Evolutionary conservation across 139 green algal genomes (phyloP), one percentile per base, ranked within the genome.

Genomic region (Microglena sp.): DNA sequence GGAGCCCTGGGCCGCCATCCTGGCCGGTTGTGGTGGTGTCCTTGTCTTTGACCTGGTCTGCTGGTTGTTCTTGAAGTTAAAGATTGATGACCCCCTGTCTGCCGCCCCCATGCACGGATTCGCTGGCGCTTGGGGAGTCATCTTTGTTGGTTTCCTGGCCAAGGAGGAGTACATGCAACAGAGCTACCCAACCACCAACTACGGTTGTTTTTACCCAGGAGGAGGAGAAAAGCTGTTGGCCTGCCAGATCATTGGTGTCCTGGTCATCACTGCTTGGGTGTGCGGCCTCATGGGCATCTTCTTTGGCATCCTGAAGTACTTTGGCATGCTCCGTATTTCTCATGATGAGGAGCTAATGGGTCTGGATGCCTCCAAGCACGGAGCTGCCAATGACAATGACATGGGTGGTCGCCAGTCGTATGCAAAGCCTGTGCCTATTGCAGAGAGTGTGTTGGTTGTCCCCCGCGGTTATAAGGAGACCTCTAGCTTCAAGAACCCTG

Each of bases 1-100:
- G 24, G 76, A 90, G 67, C 82, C 86, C 29, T 98, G 88, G 83
- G 91, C 84, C 21, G 92, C 90, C 30, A 70, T 93, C 64, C 62
- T 93, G 45, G 82, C 83, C 60, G 92, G 90, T 40, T 27, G 83
- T 11, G 67, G 86, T 18, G 83, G 74, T 26, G 86, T 67, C 55
- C 8, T 36, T 44, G 56, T 64, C 8, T 64, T 64, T 64, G 56
- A 64, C 29, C 29, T 24, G 5, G 35, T 46, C 18, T 75, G 67
- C 58, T 56, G 31, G 28, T 4, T 66, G 45, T 72, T 71, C 43
- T 62, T 79, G 21, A 53, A 62, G 58, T 50, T 79, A 2, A 65
- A 60, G 11, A 67, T 79, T 40, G 87, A 95, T 62, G 87, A 94
- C 67, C 82, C 82, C 30, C 77, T 87, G 44, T 60, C 29, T 44